Percentiles rank a stretch among this genome's conserved stretches.
These are phyloP conservation scores for Dichotomocladium elegans DNA, from an alignment of 371 early-diverging fungal species.

Conservation along the genomic window DNA sequence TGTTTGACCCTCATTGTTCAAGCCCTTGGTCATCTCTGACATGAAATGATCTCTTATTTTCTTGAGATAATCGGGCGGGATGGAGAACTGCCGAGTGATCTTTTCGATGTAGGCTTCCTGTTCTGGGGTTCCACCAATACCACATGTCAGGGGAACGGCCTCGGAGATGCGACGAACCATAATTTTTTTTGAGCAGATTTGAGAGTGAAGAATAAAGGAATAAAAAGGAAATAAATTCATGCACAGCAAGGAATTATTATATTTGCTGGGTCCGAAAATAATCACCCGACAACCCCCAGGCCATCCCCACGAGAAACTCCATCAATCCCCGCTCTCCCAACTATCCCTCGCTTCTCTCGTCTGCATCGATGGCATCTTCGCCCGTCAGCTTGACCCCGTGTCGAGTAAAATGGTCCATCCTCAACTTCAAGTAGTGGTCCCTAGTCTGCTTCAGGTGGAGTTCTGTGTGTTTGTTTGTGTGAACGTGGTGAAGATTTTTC, in stretches of 20 bases:
- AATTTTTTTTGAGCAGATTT: not conserved
- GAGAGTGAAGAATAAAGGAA: not conserved
- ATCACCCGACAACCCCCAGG: slow-evolving; percentile 1
- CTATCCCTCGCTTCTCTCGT: too few species aligned
- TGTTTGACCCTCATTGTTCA: slow-evolving; percentile 56
- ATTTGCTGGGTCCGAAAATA: not conserved
- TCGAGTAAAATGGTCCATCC: too few species aligned
- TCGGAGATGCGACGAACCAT: slow-evolving; percentile 9
- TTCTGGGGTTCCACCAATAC: slow-evolving; percentile 40
- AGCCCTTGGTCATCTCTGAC: slow-evolving; percentile 72
- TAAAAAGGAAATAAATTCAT: slow-evolving; percentile 6
- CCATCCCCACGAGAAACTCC: not conserved
- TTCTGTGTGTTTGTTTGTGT: too few species aligned
- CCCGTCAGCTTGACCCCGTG: too few species aligned
- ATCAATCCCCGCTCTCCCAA: not conserved
- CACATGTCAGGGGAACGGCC: slow-evolving; percentile 7
- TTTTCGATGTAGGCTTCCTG: slow-evolving; percentile 44
- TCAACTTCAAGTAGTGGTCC: too few species aligned
- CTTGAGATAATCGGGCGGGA: slow-evolving; percentile 53
- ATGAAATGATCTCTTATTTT: slow-evolving; percentile 63
- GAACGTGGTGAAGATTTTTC: too few species aligned
- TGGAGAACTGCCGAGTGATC: slow-evolving; percentile 55
- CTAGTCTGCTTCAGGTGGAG: too few species aligned
- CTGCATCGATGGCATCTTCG: too few species aligned
- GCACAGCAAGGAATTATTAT: not conserved